A percentile compares a stretch with the other conserved stretches of the same genome.
These are phyloP conservation scores for Agrocybe praecox DNA, from an alignment of 768 basidiomycete species.

Conservation along the genomic window DNA sequence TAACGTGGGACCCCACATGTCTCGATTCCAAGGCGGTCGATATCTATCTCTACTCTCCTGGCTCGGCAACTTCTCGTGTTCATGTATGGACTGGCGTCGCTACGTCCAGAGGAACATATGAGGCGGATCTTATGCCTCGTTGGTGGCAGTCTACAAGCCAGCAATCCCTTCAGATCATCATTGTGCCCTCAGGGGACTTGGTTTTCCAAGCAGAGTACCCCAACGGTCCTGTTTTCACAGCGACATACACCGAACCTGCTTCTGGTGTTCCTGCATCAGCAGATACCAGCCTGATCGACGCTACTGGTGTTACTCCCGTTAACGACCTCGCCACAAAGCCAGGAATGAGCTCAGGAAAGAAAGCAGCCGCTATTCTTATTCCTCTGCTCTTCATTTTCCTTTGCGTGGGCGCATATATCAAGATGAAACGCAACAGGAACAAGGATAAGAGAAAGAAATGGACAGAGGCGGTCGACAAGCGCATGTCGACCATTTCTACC, in stretches of 20 bases:
- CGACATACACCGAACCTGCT: conserved; percentile 52
- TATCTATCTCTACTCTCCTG: conserved; percentile 68
- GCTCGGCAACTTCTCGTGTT: conserved; percentile 40
- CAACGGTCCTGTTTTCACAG: conserved; percentile 71
- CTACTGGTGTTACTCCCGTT: conserved; percentile 39
- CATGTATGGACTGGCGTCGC: conserved; percentile 61
- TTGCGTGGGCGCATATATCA: conserved; percentile 51
- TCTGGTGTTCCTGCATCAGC: conserved; percentile 37
- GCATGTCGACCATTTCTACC: conserved; percentile 79
- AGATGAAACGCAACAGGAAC: conserved; percentile 48
- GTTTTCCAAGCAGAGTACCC: conserved; percentile 55
- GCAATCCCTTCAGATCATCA: conserved; percentile 57
- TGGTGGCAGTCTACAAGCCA: conserved; percentile 71
- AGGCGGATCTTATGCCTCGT: conserved; percentile 52
- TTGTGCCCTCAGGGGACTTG: conserved; percentile 52
- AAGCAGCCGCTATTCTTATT: conserved; percentile 64
- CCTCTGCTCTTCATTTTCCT: conserved; percentile 60
- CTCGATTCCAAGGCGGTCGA: conserved; percentile 53
- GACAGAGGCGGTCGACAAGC: conserved; percentile 71
- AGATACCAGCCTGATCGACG: conserved; percentile 34
- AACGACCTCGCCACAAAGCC: conserved; percentile 37
- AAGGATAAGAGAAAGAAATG: conserved; percentile 58
- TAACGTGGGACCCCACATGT: conserved; percentile 69
- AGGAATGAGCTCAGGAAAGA: conserved; percentile 48
- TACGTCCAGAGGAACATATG: conserved; percentile 49